These are phyloP conservation scores for Mycena pura DNA, from an alignment of 768 basidiomycete genomes.

Conservation along the genomic window DNA sequence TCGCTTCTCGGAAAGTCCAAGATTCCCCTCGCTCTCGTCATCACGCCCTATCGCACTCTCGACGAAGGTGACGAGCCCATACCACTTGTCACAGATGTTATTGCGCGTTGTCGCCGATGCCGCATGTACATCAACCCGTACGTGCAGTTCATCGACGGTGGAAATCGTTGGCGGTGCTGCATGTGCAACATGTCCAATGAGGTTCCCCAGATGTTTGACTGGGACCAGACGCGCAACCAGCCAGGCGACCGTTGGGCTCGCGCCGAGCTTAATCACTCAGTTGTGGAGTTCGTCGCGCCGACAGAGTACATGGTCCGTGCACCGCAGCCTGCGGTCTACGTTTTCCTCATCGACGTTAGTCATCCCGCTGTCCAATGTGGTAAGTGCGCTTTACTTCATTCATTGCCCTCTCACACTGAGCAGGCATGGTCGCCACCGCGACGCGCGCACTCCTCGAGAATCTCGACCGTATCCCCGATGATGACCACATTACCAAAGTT, in stretches of 20 bases:
- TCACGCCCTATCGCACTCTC: conserved; percentile 89
- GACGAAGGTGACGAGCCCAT: conserved; percentile 85
- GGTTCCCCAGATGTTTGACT: conserved; percentile 97
- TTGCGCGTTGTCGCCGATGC: conserved; percentile 95
- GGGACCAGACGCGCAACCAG: conserved; percentile 93
- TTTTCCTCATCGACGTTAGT: conserved; percentile 97
- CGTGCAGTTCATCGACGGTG: conserved; percentile 97
- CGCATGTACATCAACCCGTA: conserved; percentile 98
- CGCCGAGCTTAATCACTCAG: conserved; percentile 90
- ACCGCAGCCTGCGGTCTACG: conserved; percentile 95
- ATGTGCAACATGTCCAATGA: conserved; percentile 99
- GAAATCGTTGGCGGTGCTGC: conserved; percentile 98
- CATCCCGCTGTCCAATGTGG: conserved; percentile 90
- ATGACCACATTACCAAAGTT: conserved; percentile 90
- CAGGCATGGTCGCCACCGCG: conserved; percentile 98
- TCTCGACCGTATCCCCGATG: conserved; percentile 94
- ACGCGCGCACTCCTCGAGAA: conserved; percentile 96
- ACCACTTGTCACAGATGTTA: conserved; percentile 92
- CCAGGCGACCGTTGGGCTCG: conserved; percentile 96
- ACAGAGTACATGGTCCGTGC: conserved; percentile 99
- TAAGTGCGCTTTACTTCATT: conserved; percentile 38
- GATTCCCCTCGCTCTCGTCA: conserved; percentile 85
- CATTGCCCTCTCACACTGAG: background rate
- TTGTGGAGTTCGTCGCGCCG: conserved; percentile 97
- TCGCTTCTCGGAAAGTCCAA: conserved; percentile 89